Base-by-base conservation (phyloP, 1,139 yeast species). In the Protomyces inouyei region DNA sequence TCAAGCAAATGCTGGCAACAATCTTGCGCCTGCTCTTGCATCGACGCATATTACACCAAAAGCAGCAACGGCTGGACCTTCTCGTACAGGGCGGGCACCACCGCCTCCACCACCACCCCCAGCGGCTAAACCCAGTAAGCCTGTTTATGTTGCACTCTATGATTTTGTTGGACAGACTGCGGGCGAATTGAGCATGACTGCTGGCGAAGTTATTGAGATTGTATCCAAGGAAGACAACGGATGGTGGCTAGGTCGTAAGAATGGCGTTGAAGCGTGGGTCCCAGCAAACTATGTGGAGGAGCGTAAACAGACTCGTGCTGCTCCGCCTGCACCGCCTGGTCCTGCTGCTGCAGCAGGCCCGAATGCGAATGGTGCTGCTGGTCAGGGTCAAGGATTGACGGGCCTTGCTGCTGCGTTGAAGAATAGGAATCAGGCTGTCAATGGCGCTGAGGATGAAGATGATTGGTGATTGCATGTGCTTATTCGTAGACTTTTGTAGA, bases 121-220 rank as follows among this genome's bases (percentile, higher is more conserved):
- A 0, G 80, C 84, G 0, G 78, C 79, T 4, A 77, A 81, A 2
- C 91, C 96, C 0, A 80, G 85, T 65, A 83, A 79, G 72, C 97
- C 97, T 36, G 85, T 88, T 1, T 95, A 81, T 74, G 86, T 85
- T 71, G 98, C 96, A 0, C 83, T 91, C 66, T 95, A 88, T 73
- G 97, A 91, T 70, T 95, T 88, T 75, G 87, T 85, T 40, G 97
- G 97, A 14, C 82, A 91, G 1, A 95, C 93, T 6, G 83, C 91
- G 3, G 86, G 95, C 2, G 89, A 85, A 70, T 80, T 92, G 67
- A 90, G 97, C 8, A 80, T 93, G 60, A 76, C 80, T 18, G 87
- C 86, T 71, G 96, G 88, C 68, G 88, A 88, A 57, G 77, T 89
- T 55, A 85, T 92, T 52, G 84, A 85, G 67, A 84, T 92, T 55